phyloP scores from a whole-genome alignment of 192 early-diverging fungal species.

The Mortierella alpina region DNA sequence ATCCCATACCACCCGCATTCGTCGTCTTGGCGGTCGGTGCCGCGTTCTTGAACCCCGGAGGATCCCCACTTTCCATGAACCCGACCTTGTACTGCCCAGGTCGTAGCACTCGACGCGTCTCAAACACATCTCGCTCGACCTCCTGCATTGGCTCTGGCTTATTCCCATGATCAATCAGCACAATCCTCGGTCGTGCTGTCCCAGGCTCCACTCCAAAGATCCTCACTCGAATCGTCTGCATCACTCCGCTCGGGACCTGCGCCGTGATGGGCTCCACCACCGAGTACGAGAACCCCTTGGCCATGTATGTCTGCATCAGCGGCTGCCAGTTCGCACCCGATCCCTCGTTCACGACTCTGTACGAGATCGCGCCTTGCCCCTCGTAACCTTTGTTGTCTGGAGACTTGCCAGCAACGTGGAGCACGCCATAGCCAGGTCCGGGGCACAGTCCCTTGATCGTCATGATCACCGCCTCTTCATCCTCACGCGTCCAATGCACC shows the following conservation, averaged over 20 bases:
- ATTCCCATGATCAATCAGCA: not conserved
- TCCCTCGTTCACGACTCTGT: conserved; percentile 29
- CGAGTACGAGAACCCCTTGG: conserved; percentile 12
- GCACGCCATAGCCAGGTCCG: conserved; percentile 7
- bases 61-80: not conserved
- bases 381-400: not conserved
- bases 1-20: no score
- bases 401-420: not conserved
- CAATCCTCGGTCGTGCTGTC: not conserved
- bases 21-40: no score
- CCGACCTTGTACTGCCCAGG: conserved; percentile 20
- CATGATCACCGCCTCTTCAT: conserved; percentile 18
- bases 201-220: conserved; percentile 10
- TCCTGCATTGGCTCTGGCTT: conserved; percentile 5
- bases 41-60: no score
- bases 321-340: conserved; percentile 21
- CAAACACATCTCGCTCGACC: conserved; percentile 15
- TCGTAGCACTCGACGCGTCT: conserved; percentile 7
- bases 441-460: conserved; percentile 26
- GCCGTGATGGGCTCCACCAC: conserved; percentile 26
- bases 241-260: conserved; percentile 10
- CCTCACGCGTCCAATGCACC: conserved; percentile 22
- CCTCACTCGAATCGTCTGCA: conserved; percentile 14
- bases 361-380: not conserved
- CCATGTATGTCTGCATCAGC: conserved; percentile 1